phyloP scores from a whole-genome alignment of 495 filamentous ascomycete genomes.

The Penicillium bovifimosum region DNA sequence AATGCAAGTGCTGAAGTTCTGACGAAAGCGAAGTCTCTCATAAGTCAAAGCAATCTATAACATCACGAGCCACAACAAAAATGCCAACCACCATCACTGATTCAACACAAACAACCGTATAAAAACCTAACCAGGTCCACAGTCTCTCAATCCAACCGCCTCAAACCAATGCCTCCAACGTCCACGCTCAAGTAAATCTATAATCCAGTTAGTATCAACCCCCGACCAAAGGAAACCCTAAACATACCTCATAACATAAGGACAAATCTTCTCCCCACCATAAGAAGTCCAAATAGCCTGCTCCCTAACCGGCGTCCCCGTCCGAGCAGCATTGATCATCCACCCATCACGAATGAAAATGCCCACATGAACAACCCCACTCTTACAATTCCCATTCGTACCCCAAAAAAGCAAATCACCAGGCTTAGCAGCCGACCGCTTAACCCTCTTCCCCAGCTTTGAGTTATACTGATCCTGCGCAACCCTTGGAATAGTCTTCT shows the following conservation, averaged over 20 bases:
- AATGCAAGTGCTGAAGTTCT: too few relatives aligned
- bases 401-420: constrained; percentile 19
- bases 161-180: not conserved
- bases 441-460: constrained; percentile 9
- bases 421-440: constrained; percentile 10
- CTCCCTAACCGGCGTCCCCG: constrained; percentile 16
- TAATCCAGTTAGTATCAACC: not conserved
- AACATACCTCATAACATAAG: constrained; percentile 17
- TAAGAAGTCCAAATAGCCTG: constrained; percentile 20
- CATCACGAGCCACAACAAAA: too few relatives aligned
- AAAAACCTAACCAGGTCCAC: not conserved
- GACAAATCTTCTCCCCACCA: constrained; percentile 16
- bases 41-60: too few relatives aligned
- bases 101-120: too few relatives aligned
- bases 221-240: not conserved
- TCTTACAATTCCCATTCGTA: constrained; percentile 12
- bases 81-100: too few relatives aligned
- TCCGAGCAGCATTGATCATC: constrained; percentile 19
- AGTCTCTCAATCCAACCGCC: not conserved
- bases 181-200: constrained; percentile 2
- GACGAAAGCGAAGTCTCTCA: too few relatives aligned
- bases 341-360: constrained; percentile 13
- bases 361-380: constrained; percentile 12
- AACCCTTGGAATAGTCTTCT: constrained; percentile 14
- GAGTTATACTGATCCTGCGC: constrained; percentile 15